Evolutionary conservation across 345 rosid species (phyloP), one percentile per base, ranked within the genome.

Genomic region (Cochlearia excelsa): DNA sequence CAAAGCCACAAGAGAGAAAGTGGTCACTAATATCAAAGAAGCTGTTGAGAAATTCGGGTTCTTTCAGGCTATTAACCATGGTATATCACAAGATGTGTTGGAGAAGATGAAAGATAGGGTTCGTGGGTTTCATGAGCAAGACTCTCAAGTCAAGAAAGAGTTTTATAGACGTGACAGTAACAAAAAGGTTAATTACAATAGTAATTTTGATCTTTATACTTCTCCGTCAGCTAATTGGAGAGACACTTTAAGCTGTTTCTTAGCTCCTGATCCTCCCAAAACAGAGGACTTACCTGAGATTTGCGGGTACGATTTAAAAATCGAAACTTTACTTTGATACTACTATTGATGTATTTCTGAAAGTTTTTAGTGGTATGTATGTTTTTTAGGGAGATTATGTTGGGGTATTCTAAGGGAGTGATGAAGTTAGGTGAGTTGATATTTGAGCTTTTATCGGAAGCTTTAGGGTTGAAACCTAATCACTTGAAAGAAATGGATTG

Each of bases 381-480:
- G 27, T 66, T 47, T 66, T 63, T 51, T 57, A 81, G 80, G 43
- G 82, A 72, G 1, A 68, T 74, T 46, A 8, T 73, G 60, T 29
- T 72, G 46, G 80, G 79, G 4, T 82, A 80, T 71, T 56, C 78
- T 0, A 57, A 73, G 49, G 56, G 47, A 50, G 74, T 80, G 40
- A 71, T 9, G 66, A 43, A 52, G 8, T 37, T 84, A 35, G 82
- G 81, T 0, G 28, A 26, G 10, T 23, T 68, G 4, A 38, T 84
- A 8, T 64, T 84, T 28, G 81, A 79, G 65, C 53, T 80, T 39
- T 64, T 84, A 16, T 80, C 86, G 0, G 79, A 82, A 71, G 83
- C 82, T 42, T 74, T 85, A n/a, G 86, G 84, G 7, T 26, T 85
- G 67, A 67, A 55, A 6, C 61, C 75, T 23, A 61, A 69, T 28